Percentiles rank a stretch among this genome's conserved stretches.
phyloP scores from a whole-genome alignment of 1,284 basidiomycete genomes.

The Volvariella volvacea region DNA sequence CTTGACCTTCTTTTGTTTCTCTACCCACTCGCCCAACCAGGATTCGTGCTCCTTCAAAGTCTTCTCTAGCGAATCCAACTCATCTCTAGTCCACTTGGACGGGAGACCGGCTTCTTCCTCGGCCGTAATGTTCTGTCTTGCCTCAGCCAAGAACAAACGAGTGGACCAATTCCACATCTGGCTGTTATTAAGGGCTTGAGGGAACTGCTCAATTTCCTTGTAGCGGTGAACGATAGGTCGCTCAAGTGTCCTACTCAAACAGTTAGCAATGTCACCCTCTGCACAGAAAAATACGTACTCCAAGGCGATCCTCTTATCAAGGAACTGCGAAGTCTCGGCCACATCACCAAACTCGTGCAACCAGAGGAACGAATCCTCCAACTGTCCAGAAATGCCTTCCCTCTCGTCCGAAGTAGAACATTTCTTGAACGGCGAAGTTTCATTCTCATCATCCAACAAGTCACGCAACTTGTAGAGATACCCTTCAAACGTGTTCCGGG shows the following conservation, averaged over 20 bases:
- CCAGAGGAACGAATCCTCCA: constrained; percentile 77
- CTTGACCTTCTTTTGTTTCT: constrained; percentile 71
- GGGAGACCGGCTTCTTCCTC: constrained; percentile 52
- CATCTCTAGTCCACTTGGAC: constrained; percentile 77
- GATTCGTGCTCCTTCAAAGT: constrained; percentile 69
- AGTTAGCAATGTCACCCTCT: constrained; percentile 5
- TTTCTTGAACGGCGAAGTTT: constrained; percentile 68
- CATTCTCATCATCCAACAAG: constrained; percentile 61
- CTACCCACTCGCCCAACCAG: constrained; percentile 77
- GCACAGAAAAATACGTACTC: constrained; percentile 53
- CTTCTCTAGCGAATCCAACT: constrained; percentile 70
- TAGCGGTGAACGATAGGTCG: constrained; percentile 81
- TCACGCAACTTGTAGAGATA: constrained; percentile 90
- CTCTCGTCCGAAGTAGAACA: constrained; percentile 76
- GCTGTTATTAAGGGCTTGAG: constrained; percentile 65
- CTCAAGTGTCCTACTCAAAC: constrained; percentile 59
- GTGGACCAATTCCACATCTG: constrained; percentile 81
- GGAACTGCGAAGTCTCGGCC: constrained; percentile 70
- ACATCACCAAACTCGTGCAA: constrained; percentile 81
- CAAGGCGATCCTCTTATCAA: constrained; percentile 68
- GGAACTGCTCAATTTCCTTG: constrained; percentile 77
- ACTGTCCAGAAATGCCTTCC: constrained; percentile 51
- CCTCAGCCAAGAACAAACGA: constrained; percentile 77
- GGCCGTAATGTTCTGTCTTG: constrained; percentile 61
- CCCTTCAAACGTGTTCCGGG: constrained; percentile 86